These are phyloP conservation scores for Akanthomyces dipterigenus DNA, from an alignment of 2,329 filamentous ascomycete species.

Conservation along the genomic window DNA sequence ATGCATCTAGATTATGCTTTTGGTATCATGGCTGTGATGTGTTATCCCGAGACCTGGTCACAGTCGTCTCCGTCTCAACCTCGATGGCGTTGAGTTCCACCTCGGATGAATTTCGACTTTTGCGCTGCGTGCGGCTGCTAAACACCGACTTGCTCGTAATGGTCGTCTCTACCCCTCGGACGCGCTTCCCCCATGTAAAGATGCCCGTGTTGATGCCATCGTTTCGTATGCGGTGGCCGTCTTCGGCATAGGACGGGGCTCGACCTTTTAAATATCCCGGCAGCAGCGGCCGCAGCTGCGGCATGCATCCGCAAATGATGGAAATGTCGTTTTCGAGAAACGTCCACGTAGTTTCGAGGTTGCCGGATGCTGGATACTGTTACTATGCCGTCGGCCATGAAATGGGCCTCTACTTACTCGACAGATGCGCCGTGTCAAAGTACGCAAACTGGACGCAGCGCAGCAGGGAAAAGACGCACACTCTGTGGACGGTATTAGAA, in stretches of 20 bases:
- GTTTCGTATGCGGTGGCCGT: background rate
- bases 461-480: conserved; percentile 9
- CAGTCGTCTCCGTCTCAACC: background rate
- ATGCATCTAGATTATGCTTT: background rate
- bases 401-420: background rate
- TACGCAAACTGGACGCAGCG: conserved; percentile 11
- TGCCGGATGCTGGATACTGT: background rate
- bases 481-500: background rate
- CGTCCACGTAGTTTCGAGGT: conserved; percentile 7
- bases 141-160: background rate
- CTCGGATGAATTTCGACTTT: background rate
- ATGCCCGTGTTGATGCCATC: background rate
- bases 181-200: background rate
- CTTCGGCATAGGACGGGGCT: background rate
- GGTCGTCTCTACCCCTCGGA: background rate
- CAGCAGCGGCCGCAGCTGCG: conserved; percentile 6
- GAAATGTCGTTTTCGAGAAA: conserved; percentile 12
- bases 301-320: conserved; percentile 9
- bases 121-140: background rate
- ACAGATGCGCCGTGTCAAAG: conserved; percentile 9
- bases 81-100: conserved; percentile 5
- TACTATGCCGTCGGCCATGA: too few species aligned
- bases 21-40: background rate
- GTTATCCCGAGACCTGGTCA: background rate
- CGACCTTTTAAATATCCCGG: background rate